Base-by-base conservation (phyloP, 768 basidiomycete genomes). In the Mycena polygramma region DNA sequence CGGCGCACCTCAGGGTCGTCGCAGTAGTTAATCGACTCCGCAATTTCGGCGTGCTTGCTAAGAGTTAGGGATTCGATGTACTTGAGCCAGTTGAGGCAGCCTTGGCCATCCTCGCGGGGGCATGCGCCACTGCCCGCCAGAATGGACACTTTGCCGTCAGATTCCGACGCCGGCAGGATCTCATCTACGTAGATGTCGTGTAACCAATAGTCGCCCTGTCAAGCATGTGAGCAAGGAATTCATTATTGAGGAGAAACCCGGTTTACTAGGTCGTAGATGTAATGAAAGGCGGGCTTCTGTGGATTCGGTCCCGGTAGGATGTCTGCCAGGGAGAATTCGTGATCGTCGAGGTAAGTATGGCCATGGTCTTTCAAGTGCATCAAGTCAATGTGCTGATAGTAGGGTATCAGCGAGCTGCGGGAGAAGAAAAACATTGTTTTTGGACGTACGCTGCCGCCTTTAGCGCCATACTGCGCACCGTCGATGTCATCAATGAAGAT, bases 161-260 rank as follows among this genome's bases (percentile, higher is more conserved):
- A 64, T 54, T 64, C 62, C 1, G 62, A 36, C 1, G 51, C 41
- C 19, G 58, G 57, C 7, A 65, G 57, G 36, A 70, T 70, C 14
- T 49, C 17, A 6, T 69, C 68, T 39, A 69, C 51, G 68, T 69
- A 69, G 48, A 69, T 69, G 62, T 69, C 68, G 57, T 69, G 68
- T 1, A 69, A 53, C 68, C 68, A 69, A 30, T 57, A 57, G 62
- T 69, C 67, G 19, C 67, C 67, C 60, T 68, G 54, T 14, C 2
- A 35, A 24, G 14, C 5, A 24, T 13, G 43, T 55, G 22, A 41
- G 67, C 26, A 4, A 8, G 30, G 7, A 20, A 54, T 37, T 54
- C 5, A 24, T 17, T 7, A 19, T 19, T 19, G 48, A 55, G 20
- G 15, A 14, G 24, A 15, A 22, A 37, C 41, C 10, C 17, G 30